Base-by-base conservation (phyloP, 129 eudicot genomes). In the Helianthus tuberosus region DNA sequence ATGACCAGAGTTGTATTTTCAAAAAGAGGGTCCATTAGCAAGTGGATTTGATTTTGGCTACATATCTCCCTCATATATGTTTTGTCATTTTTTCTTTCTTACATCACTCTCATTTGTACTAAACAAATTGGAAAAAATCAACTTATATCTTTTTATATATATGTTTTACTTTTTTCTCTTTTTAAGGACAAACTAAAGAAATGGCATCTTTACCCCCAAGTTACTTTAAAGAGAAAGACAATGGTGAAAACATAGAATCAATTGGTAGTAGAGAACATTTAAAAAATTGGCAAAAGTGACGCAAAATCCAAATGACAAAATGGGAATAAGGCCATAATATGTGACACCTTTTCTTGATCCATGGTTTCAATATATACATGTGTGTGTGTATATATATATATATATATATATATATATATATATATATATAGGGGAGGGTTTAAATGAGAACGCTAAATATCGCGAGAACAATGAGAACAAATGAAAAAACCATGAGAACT, bases 181-280 rank as follows among this genome's bases (percentile, higher is more conserved):
- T 39, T 0, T 0, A 3, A 68, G 32, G 46, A 15, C 43, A 38
- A 39, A 51, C 2, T 13, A 44, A 4, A 4, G 10, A 48, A 35
- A 9, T 58, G 66, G 49, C 52, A 38, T 49, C 5, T 73, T 60
- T 47, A 32, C 47, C 60, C 77, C 49, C 64, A 11, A 5, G 48
- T 76, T 43, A 58, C 50, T 43, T 67, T 25, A 57, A 66, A 25
- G 71, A 64, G 41, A 64, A 15, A 27, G 66, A 71, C 82, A 71
- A 71, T 55, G 71, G 41, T 52, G 47, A 78, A 78, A 78, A 71
- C 82, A 63, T 63, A 46, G 77, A 78, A 78, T 70, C 14, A 64
- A 78, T 72, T 64, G 82, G 78, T 71, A 41, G 53, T 53, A 53
- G 77, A 72, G 72, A 43, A 36, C 49, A 1, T n/a, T 38, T 11